Base-by-base conservation (phyloP, 2,329 filamentous ascomycete species). In the Daldinia sp. region DNA sequence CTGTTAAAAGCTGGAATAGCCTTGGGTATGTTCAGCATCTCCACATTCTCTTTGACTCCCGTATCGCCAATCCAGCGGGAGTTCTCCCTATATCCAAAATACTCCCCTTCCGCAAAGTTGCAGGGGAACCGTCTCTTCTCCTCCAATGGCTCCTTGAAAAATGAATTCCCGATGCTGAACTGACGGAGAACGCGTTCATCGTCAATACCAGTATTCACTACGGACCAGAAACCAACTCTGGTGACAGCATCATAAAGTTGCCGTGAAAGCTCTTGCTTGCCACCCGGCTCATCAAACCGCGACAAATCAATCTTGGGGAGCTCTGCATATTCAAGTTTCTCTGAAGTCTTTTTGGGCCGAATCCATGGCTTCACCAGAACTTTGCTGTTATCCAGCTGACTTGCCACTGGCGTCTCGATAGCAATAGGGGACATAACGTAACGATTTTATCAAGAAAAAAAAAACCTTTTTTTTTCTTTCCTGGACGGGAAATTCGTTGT, bases 221-320 rank as follows among this genome's bases (percentile, higher is more conserved):
- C 71, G 79, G 84, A 59, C 84, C 84, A 88, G 78, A 87, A 84
- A 1, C 85, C 85, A 73, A 74, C 73, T 20, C 57, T 68, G 30
- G 74, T 73, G 6, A 85, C 81, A 10, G 85, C 86, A 67, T 87
- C 82, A 26, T 84, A 81, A 3, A 88, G 80, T 63, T 86, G 82
- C 48, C 81, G 80, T 2, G 85, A 84, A 3, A 88, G 77, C 57
- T 80, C 77, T 70, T 86, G 79, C 72, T 86, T 87, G 13, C 85
- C 85, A 1, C 83, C 84, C 0, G 84, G 83, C 44, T 82, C 75
- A 44, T 84, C 81, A 67, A 85, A 87, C n/a, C 79, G 79, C 18
- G 81, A 80, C 0, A 88, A 79, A 63, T 88, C 86, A 23, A 88
- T 82, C 10, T 84, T 87, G 10, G 86, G 80, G 2, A 87, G 80